Percentiles rank a stretch among this genome's conserved stretches.
phyloP scores from a whole-genome alignment of 2,329 filamentous ascomycete genomes.

The Alternaria gansuensis region DNA sequence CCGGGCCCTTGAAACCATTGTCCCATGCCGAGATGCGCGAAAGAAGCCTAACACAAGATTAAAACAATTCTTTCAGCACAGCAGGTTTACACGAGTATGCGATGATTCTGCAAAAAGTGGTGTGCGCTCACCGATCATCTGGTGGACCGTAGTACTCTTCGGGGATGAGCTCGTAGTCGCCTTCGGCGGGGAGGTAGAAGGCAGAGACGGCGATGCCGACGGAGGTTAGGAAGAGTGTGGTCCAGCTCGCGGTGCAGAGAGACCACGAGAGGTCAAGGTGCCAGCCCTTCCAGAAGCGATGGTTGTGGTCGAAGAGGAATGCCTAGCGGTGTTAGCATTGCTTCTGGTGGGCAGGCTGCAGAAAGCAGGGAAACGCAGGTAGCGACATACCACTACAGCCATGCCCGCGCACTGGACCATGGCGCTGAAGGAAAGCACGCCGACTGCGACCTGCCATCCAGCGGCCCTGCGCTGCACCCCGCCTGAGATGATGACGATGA shows the following conservation, averaged over 20 bases:
- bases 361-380: background rate
- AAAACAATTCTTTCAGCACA: slow-evolving; percentile 25
- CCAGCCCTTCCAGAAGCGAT: slow-evolving; percentile 85
- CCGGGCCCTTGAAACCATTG: slow-evolving; percentile 42
- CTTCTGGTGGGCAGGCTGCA: slow-evolving; percentile 1
- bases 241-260: slow-evolving; percentile 70
- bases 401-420: slow-evolving; percentile 78
- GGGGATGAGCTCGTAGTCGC: slow-evolving; percentile 82
- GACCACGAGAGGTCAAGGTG: slow-evolving; percentile 80
- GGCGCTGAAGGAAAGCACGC: slow-evolving; percentile 71
- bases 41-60: slow-evolving; percentile 41
- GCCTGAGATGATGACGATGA: slow-evolving; percentile 77
- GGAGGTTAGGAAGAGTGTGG: slow-evolving; percentile 62
- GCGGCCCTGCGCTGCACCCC: slow-evolving; percentile 80
- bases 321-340: slow-evolving; percentile 63
- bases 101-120: background rate
- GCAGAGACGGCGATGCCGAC: slow-evolving; percentile 71
- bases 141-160: slow-evolving; percentile 40
- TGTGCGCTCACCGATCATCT: slow-evolving; percentile 46
- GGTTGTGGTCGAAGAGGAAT: slow-evolving; percentile 83
- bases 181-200: slow-evolving; percentile 77
- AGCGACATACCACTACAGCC: slow-evolving; percentile 77
- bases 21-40: slow-evolving; percentile 50
- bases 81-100: slow-evolving; percentile 1
- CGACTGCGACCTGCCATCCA: slow-evolving; percentile 80